A percentile compares a stretch with the other conserved stretches of the same genome.
Evolutionary conservation across 768 basidiomycete species (phyloP).

Genomic region (Tremella yokohamensis): DNA sequence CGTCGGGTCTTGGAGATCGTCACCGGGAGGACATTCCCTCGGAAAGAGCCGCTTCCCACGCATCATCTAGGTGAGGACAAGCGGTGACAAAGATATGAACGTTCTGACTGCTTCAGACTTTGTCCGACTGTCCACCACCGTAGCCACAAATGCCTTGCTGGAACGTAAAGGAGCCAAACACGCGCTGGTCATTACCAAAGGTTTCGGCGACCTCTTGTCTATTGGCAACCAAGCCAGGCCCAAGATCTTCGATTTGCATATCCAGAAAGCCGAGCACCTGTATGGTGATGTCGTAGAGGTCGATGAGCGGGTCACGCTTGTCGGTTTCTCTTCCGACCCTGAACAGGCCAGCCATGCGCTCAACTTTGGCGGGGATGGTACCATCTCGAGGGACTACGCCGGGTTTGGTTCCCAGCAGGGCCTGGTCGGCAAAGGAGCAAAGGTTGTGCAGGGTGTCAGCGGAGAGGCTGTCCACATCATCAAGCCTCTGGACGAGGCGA

Average conservation of each 20-base stretch:
- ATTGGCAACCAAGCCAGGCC: conserved; percentile 96
- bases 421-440: conserved; percentile 34
- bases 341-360: not conserved
- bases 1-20: conserved; percentile 76
- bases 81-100: not conserved
- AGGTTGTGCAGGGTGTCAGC: conserved; percentile 74
- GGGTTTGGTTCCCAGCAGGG: conserved; percentile 3
- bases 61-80: too few species aligned
- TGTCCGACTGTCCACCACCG: conserved; percentile 29
- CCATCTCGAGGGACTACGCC: too few species aligned
- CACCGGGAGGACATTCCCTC: conserved; percentile 66
- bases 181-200: conserved; percentile 75
- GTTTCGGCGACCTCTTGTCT: conserved; percentile 67
- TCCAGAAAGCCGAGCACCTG: conserved; percentile 60
- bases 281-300: conserved; percentile 68
- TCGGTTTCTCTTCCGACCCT: conserved; percentile 1
- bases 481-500: conserved; percentile 63
- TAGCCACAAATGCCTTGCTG: conserved; percentile 78
- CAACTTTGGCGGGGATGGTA: too few species aligned
- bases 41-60: conserved; percentile 65
- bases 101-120: conserved; percentile 55
- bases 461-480: conserved; percentile 86
- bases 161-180: conserved; percentile 92
- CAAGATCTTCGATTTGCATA: conserved; percentile 89
- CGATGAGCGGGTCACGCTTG: conserved; percentile 80